These are phyloP conservation scores for Pleurotus tuber-regium DNA, from an alignment of 768 basidiomycete species.

Conservation along the genomic window DNA sequence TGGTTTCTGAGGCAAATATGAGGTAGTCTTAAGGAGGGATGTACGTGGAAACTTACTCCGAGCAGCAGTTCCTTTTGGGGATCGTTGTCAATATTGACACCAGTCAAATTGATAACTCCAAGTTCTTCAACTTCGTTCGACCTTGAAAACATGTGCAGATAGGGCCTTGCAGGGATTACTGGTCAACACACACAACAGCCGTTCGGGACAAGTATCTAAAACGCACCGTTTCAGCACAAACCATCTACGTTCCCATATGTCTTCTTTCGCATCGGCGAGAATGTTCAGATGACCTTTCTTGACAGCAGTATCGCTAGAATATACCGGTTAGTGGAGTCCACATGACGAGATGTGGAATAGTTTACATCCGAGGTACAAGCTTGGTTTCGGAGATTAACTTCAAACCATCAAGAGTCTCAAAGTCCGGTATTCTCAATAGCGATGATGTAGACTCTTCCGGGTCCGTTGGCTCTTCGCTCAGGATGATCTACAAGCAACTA, in stretches of 20 bases:
- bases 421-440: conserved; percentile 28
- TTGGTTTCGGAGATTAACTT: conserved; percentile 75
- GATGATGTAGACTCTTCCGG: conserved; percentile 41
- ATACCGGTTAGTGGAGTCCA: neutral
- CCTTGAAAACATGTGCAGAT: conserved; percentile 83
- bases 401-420: conserved; percentile 46
- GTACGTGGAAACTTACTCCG: conserved; percentile 55
- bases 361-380: conserved; percentile 57
- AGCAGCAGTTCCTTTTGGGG: conserved; percentile 85
- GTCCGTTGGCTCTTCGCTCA: conserved; percentile 70
- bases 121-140: conserved; percentile 84
- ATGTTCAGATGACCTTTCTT: conserved; percentile 85
- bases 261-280: conserved; percentile 75
- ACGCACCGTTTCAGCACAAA: conserved; percentile 81
- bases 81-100: conserved; percentile 84
- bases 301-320: conserved; percentile 70
- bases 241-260: conserved; percentile 82
- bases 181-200: conserved; percentile 10
- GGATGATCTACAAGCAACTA: conserved; percentile 56
- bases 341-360: conserved; percentile 6
- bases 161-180: conserved; percentile 57
- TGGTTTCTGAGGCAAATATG: conserved; percentile 52
- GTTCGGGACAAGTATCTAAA: conserved; percentile 8
- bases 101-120: conserved; percentile 77
- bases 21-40: conserved; percentile 8